Evolutionary conservation across 768 basidiomycete genomes (phyloP), one percentile per base, ranked within the genome.

Genomic region (Hysterangium stoloniferum): DNA sequence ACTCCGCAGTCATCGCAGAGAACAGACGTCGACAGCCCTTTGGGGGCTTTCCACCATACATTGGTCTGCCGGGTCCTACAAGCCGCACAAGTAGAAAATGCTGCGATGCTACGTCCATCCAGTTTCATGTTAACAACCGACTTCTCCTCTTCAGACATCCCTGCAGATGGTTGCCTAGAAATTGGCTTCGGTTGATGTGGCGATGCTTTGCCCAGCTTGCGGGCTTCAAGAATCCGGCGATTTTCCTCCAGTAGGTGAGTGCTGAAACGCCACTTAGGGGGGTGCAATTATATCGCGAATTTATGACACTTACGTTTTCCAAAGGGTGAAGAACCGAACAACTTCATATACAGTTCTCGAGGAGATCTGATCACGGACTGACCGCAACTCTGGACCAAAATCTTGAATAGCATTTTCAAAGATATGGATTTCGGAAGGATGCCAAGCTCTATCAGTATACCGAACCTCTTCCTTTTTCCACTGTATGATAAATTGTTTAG

Each of bases 31-130:
- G 73, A 65, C n/a, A 94, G 74, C 19, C 85, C 86, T 61, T 88
- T 88, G 2, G 92, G 93, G 12, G 91, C 90, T 63, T 86, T 88
- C 90, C 90, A 96, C 92, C 92, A 96, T 2, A 66, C 68, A 32
- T 73, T 73, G 5, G 86, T 86, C 53, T 90, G 86, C 49, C 82
- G 80, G 6, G 86, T 87, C 43, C 85, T 74, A 64, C 92, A 96
- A 3, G 88, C 87, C 31, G 86, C 90, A 59, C 92, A 96, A 54
- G 72, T 78, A 25, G 71, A 63, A 58, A 70, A 76, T 32, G 72
- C 68, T 60, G 44, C 27, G n/a, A 12, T 31, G 31, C 17, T 42
- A 28, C 49, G 36, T 12, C 38, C 37, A 24, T 72, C 81, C 36
- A 73, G 72, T 29, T 73, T 73, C 51, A 75, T 74, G 17, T 69